phyloP scores from a whole-genome alignment of 352 stramenopile genomes.

The Thalassiosira exigua region DNA sequence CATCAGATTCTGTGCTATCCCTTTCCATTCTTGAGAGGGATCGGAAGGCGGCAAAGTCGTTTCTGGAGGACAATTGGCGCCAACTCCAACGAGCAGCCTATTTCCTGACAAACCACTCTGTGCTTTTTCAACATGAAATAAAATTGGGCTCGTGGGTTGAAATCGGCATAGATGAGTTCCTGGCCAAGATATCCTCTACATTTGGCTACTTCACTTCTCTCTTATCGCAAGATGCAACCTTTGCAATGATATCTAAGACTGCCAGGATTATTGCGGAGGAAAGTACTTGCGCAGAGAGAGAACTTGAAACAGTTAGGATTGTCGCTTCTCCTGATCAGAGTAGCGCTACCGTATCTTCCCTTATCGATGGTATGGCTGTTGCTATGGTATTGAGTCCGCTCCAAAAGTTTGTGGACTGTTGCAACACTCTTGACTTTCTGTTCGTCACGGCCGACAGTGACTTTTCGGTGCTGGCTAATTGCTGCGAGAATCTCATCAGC shows the following conservation, averaged over 20 bases:
- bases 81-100: conserved; percentile 1
- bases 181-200: conserved; percentile 13
- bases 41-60: not conserved
- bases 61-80: too few relatives aligned
- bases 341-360: not conserved
- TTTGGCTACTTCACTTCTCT: conserved; percentile 31
- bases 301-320: conserved; percentile 23
- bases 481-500: conserved; percentile 10
- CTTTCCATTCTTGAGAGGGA: conserved; percentile 18
- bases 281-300: conserved; percentile 7
- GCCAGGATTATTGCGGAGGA: conserved; percentile 22
- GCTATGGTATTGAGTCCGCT: conserved; percentile 17
- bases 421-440: conserved; percentile 40
- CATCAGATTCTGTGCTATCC: conserved; percentile 4
- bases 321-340: conserved; percentile 6
- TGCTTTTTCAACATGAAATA: conserved; percentile 42
- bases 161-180: conserved; percentile 32
- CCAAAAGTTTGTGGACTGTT: conserved; percentile 40
- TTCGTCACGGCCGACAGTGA: conserved; percentile 28
- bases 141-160: conserved; percentile 19
- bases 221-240: conserved; percentile 30
- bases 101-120: conserved; percentile 19
- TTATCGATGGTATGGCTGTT: conserved; percentile 21
- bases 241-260: conserved; percentile 23
- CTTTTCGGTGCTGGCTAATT: conserved; percentile 26